Evolutionary conservation across 257 asterid genomes (phyloP).

Genomic region (Nicotiana noctiflora): DNA sequence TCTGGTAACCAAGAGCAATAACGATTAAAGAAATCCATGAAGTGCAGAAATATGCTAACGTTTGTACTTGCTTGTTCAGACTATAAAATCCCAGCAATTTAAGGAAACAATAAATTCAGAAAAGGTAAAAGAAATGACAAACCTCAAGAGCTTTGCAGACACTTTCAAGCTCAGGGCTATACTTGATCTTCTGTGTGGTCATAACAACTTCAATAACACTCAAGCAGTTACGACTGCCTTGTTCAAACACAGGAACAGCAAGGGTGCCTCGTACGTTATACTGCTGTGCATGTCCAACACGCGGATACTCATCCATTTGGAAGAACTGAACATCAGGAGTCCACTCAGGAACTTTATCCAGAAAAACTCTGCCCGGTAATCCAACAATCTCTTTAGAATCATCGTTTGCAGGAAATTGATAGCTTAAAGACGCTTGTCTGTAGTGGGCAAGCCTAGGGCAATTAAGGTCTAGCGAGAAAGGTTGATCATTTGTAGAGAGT

Average conservation of each 20-base stretch:
- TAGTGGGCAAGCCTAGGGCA: conserved; percentile 65
- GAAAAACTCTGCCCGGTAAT: conserved; percentile 85
- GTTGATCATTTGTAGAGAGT: conserved; percentile 56
- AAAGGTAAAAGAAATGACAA: conserved; percentile 4
- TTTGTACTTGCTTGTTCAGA: background rate
- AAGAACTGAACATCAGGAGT: conserved; percentile 86
- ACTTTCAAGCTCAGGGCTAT: conserved; percentile 68
- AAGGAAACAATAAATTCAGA: background rate
- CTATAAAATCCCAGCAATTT: background rate
- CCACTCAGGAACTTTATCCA: conserved; percentile 83
- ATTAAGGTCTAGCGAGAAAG: conserved; percentile 48
- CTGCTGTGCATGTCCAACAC: conserved; percentile 67
- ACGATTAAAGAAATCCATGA: background rate
- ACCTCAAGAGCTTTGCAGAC: conserved; percentile 97
- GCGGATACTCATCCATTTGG: conserved; percentile 63
- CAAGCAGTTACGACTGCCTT: conserved; percentile 65
- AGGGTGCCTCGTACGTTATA: conserved; percentile 79
- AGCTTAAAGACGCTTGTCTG: conserved; percentile 63
- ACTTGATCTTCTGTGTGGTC: conserved; percentile 75
- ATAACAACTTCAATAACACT: conserved; percentile 84
- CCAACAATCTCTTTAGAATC: conserved; percentile 58
- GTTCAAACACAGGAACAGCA: conserved; percentile 87
- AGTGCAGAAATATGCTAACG: background rate
- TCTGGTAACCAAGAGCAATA: background rate
- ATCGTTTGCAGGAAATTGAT: conserved; percentile 65